These are phyloP conservation scores for Cornus florida DNA, from an alignment of 148 eudicot genomes.

Conservation along the genomic window DNA sequence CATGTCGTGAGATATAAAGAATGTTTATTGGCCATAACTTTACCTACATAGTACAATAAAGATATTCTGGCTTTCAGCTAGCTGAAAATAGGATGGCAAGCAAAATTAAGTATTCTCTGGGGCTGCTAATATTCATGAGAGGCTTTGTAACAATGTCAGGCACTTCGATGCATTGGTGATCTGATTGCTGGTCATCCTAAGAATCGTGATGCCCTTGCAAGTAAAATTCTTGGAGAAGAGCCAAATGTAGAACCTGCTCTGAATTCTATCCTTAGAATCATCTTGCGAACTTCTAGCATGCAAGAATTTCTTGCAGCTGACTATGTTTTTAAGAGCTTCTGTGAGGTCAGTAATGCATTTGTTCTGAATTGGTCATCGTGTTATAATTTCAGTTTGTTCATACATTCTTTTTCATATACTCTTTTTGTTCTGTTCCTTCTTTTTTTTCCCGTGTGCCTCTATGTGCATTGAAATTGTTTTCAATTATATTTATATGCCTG, in stretches of 20 bases:
- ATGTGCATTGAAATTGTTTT: background rate
- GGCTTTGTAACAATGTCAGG: conserved; percentile 39
- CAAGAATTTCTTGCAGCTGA: conserved; percentile 94
- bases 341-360: conserved; percentile 60
- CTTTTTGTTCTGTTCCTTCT: background rate
- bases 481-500: conserved; percentile 11
- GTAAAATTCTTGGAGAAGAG: conserved; percentile 87
- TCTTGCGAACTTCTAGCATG: conserved; percentile 81
- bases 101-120: background rate
- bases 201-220: conserved; percentile 73
- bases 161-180: conserved; percentile 80
- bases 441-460: background rate
- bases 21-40: background rate
- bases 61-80: background rate
- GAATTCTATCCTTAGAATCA: conserved; percentile 77
- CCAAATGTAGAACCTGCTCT: conserved; percentile 80
- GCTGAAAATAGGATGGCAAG: background rate
- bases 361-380: background rate
- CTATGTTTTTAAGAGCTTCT: conserved; percentile 76
- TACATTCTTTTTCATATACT: background rate
- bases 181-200: conserved; percentile 68
- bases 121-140: conserved; percentile 2
- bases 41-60: background rate
- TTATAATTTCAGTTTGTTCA: background rate
- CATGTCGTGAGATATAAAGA: background rate